Conservation (phyloP, 2,329 filamentous ascomycete species). For the Dryadomyces quercus-mongolicae region DNA sequence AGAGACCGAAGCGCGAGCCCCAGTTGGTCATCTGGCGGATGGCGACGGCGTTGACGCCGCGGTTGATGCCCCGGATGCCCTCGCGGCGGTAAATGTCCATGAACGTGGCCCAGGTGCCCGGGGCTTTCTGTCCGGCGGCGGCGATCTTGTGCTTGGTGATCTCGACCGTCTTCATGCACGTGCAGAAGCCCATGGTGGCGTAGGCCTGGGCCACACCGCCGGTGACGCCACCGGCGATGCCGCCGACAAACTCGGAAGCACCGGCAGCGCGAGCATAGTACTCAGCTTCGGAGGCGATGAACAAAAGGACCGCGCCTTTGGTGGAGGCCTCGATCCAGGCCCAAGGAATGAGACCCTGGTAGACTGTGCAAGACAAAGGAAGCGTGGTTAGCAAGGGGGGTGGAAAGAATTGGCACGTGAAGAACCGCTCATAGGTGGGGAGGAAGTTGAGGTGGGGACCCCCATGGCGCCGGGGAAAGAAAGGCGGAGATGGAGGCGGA, state of each 20-base stretch:
- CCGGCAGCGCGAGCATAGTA: constrained; percentile 80
- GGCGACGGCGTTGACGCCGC: constrained; percentile 94
- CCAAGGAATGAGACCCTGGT: constrained; percentile 98
- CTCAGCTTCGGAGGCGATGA: constrained; percentile 96
- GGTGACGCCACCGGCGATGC: constrained; percentile 82
- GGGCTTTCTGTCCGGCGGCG: constrained; percentile 67
- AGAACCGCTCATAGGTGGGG: too few relatives aligned
- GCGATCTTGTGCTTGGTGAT: constrained; percentile 98
- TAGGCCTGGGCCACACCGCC: constrained; percentile 97
- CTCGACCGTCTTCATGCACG: constrained; percentile 99
- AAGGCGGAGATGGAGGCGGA: neutral
- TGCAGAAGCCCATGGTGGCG: constrained; percentile 99
- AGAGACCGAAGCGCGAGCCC: constrained; percentile 91
- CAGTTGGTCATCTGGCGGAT: constrained; percentile 99
- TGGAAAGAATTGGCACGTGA: too few relatives aligned
- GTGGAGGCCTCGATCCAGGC: constrained; percentile 99
- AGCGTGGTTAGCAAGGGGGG: constrained; percentile 1
- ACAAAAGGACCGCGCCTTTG: constrained; percentile 97
- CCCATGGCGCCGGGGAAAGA: too few relatives aligned
- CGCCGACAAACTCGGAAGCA: constrained; percentile 74
- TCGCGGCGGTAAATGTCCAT: constrained; percentile 94
- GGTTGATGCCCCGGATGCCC: constrained; percentile 93
- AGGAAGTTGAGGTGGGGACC: too few relatives aligned
- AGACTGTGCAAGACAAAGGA: constrained; percentile 53
- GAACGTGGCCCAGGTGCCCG: constrained; percentile 88